Base-by-base conservation (phyloP, 805 yeast genomes). In the Teunomyces atbi region DNA sequence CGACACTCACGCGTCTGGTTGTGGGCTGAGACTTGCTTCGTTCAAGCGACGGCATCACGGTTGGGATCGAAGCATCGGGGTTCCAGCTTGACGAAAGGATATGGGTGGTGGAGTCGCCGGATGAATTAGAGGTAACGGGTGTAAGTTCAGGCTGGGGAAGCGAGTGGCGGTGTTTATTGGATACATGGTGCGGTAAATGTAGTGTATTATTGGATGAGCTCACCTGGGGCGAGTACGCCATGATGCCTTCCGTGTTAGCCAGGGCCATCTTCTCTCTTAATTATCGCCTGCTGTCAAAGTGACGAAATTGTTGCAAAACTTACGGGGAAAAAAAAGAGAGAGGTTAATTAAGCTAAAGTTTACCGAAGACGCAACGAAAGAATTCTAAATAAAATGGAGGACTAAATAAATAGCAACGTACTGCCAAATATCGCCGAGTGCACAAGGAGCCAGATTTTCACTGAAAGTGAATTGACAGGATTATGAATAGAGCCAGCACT, bases 341-440 rank as follows among this genome's bases (percentile, higher is more conserved):
- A 11, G 16, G 12, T 27, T 13, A 15, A 30, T 30, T 30, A 30
- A 29, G 16, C 13, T 23, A 6, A 13, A 6, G 11, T 30, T 30
- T 6, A 30, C 33, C 33, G 33, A 30, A 30, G 18, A 30, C 15
- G 33, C 8, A 30, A 30, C 33, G 33, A 30, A 7, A 3, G 33
- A 30, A 30, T 12, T 27, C 33, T 30, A 30, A 30, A 30, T 26
- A 34, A 12, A 6, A 33, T 32, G 45, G 45, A 8, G 28, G 33
- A 32, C 37, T 30, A 46, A 16, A 57, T 47, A 33, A 56, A 27
- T 35, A 58, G 41, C 41, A 61, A 56, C 15, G 53, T 55, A 26
- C 62, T 58, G 11, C 62, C 62, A 46, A 62, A 53, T 15, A 59
- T 28, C 12, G 57, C 36, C 5, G 64, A 45, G 42, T 60, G 64